A percentile compares a stretch with the other conserved stretches of the same genome.
Evolutionary conservation across 2,329 filamentous ascomycete species (phyloP).

Genomic region (Arthrinium puccinioides): DNA sequence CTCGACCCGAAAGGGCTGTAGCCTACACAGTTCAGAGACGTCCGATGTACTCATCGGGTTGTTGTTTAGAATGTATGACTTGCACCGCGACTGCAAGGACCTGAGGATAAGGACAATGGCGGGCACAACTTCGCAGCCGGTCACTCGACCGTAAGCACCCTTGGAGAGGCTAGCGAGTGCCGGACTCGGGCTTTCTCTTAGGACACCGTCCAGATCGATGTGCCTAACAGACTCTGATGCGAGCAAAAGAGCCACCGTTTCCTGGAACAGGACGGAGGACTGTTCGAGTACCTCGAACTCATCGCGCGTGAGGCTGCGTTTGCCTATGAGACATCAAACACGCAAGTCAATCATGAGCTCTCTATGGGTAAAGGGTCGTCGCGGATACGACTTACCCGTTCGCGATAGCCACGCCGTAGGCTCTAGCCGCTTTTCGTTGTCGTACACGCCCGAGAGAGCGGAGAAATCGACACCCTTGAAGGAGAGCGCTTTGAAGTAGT

Average conservation of each 20-base stretch:
- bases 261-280: constrained; percentile 46
- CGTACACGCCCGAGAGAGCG: constrained; percentile 29
- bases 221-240: constrained; percentile 47
- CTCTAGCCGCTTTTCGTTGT: constrained; percentile 36
- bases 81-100: constrained; percentile 39
- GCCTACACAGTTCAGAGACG: constrained; percentile 40
- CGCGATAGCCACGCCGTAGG: constrained; percentile 44
- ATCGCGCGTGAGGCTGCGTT: constrained; percentile 36
- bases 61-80: constrained; percentile 42
- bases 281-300: constrained; percentile 40
- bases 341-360: neutral
- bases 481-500: constrained; percentile 51
- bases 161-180: constrained; percentile 3
- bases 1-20: no score
- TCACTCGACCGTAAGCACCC: neutral
- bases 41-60: constrained; percentile 40
- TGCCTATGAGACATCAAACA: constrained; percentile 11
- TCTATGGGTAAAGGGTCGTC: neutral
- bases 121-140: constrained; percentile 32
- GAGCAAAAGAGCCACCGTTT: constrained; percentile 48
- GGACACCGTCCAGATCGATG: constrained; percentile 43
- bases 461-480: constrained; percentile 45
- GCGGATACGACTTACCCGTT: constrained; percentile 33
- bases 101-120: constrained; percentile 43
- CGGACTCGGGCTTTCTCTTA: constrained; percentile 12